Conservation (phyloP, 2,329 filamentous ascomycete species). For the Emergomyces pasteurianus region DNA sequence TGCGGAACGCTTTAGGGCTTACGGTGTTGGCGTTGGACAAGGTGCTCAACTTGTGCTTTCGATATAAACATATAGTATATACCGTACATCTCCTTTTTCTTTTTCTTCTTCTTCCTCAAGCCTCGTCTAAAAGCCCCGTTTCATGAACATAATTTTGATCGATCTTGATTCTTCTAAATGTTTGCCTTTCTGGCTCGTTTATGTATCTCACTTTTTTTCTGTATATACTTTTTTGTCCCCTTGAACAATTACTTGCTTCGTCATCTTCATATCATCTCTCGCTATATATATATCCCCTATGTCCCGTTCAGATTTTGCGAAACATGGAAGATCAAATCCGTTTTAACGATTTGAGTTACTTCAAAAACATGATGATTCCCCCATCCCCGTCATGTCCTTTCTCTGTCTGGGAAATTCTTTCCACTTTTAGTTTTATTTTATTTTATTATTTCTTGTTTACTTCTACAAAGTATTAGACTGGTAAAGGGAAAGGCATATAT, state of each 20-base stretch:
- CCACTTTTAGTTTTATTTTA: neutral
- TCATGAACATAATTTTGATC: constrained; percentile 9
- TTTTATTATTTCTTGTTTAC: neutral
- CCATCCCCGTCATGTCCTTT: neutral
- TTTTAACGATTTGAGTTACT: neutral
- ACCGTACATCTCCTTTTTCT: neutral
- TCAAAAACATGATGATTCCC: neutral
- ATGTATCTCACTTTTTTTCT: neutral
- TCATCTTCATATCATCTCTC: neutral
- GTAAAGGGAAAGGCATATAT: neutral
- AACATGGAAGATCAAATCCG: neutral
- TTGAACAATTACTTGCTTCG: neutral
- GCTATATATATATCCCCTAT: constrained; percentile 1
- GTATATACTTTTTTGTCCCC: constrained; percentile 1
- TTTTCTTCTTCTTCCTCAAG: neutral
- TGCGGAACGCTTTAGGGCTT: constrained; percentile 67
- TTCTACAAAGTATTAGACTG: neutral
- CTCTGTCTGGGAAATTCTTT: neutral
- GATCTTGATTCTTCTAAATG: too few relatives aligned
- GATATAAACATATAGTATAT: constrained; percentile 2
- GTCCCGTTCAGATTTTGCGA: neutral
- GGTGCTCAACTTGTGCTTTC: constrained; percentile 58
- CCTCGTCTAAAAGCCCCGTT: neutral
- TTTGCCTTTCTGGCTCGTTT: constrained; percentile 11
- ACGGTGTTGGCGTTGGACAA: constrained; percentile 34